Evolutionary conservation across 2,329 filamentous ascomycete species (phyloP).

Genomic region (Botrytis fragariae): DNA sequence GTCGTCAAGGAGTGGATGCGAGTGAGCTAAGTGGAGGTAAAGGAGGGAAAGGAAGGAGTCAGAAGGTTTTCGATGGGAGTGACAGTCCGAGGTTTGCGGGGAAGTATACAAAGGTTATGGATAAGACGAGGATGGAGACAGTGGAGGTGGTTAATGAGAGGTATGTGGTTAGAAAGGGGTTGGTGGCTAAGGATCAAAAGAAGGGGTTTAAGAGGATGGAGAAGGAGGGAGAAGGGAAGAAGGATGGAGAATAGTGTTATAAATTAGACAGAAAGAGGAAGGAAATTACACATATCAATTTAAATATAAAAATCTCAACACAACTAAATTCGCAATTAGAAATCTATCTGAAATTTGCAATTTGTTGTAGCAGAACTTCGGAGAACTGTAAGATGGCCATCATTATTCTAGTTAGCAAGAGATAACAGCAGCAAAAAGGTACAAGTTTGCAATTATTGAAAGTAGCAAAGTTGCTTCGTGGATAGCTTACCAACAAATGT

Average conservation of each 20-base stretch:
- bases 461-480: too few relatives aligned
- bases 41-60: constrained; percentile 36
- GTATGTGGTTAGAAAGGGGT: constrained; percentile 62
- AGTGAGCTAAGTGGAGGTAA: constrained; percentile 38
- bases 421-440: too few relatives aligned
- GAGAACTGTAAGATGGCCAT: not conserved
- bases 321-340: not conserved
- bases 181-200: constrained; percentile 30
- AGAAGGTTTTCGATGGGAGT: constrained; percentile 54
- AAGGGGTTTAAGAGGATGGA: constrained; percentile 17
- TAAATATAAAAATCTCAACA: not conserved
- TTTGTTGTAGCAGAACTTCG: not conserved
- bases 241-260: not conserved
- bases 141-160: constrained; percentile 58
- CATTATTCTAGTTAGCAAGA: not conserved
- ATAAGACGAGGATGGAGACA: constrained; percentile 48
- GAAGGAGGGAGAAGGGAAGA: not conserved
- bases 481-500: too few relatives aligned
- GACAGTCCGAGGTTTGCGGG: constrained; percentile 51
- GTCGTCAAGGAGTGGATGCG: constrained; percentile 41
- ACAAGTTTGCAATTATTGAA: too few relatives aligned
- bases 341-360: not conserved
- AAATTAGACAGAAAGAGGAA: not conserved
- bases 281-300: too few relatives aligned
- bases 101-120: constrained; percentile 54